These are phyloP conservation scores for Coemansia biformis DNA, from an alignment of 192 early-diverging fungal genomes.

Conservation along the genomic window DNA sequence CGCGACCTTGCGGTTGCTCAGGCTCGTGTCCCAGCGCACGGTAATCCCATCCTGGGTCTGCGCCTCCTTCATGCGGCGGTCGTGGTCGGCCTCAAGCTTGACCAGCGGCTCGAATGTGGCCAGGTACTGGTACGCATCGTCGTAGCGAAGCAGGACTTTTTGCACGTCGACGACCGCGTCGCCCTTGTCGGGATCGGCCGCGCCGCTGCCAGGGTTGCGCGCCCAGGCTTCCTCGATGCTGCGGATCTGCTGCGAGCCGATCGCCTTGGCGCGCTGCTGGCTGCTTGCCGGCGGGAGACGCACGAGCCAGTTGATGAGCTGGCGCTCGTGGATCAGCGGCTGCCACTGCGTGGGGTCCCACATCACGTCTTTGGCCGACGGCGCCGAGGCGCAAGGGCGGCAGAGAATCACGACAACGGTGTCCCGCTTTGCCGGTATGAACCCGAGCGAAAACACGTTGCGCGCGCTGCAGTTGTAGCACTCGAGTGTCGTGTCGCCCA, in stretches of 20 bases:
- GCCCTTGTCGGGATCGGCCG: conserved; percentile 55
- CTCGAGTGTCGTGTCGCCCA: conserved; percentile 92
- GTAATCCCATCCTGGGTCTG: conserved; percentile 92
- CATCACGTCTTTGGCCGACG: conserved; percentile 85
- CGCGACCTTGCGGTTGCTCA: conserved; percentile 87
- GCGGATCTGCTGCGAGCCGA: conserved; percentile 77
- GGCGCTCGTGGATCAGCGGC: conserved; percentile 92
- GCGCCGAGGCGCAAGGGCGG: conserved; percentile 85
- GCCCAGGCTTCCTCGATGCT: conserved; percentile 90
- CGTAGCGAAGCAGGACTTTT: conserved; percentile 79
- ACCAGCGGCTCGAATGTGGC: conserved; percentile 93
- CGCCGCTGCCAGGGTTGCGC: conserved; percentile 61
- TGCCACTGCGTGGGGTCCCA: conserved; percentile 98
- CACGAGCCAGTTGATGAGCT: conserved; percentile 92
- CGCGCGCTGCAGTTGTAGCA: conserved; percentile 96
- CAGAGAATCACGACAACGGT: conserved; percentile 97
- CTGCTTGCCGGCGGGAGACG: conserved; percentile 83
- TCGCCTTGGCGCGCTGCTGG: conserved; percentile 73
- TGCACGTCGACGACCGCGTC: conserved; percentile 57
- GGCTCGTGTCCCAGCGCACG: conserved; percentile 95
- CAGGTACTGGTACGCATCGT: conserved; percentile 97
- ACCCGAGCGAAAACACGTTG: conserved; percentile 95
- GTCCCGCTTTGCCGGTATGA: conserved; percentile 97
- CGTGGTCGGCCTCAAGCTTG: conserved; percentile 91
- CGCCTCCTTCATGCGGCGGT: conserved; percentile 80